phyloP scores from a whole-genome alignment of 495 filamentous ascomycete species.

The Hypoxylon fragiforme region DNA sequence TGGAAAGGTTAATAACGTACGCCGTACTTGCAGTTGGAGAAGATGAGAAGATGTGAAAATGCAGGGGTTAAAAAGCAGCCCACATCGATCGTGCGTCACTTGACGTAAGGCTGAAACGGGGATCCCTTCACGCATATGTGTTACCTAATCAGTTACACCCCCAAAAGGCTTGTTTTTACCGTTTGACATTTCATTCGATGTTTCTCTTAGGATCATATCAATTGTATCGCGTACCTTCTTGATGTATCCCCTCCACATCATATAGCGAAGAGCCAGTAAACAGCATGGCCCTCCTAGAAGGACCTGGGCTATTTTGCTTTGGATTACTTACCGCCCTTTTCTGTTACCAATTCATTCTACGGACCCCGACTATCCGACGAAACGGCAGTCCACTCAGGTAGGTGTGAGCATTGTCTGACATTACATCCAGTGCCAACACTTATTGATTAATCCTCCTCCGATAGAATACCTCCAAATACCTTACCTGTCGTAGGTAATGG shows the following conservation, averaged over 20 bases:
- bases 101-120: constrained; percentile 28
- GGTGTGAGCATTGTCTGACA: neutral
- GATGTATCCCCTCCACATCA: neutral
- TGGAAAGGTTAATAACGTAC: no score
- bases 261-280: neutral
- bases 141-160: no score
- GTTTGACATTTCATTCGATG: neutral
- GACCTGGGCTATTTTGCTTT: constrained; percentile 10
- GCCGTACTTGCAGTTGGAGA: neutral
- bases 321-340: constrained; percentile 12
- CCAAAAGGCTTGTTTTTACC: no score
- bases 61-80: constrained; percentile 1
- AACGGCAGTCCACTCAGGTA: constrained; percentile 40
- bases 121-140: neutral
- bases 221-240: no score
- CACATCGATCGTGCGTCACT: constrained; percentile 5
- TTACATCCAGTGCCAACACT: no score
- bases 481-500: constrained; percentile 62
- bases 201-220: no score
- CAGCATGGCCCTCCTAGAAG: constrained; percentile 26
- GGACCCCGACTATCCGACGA: constrained; percentile 37
- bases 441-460: no score
- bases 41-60: neutral
- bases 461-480: constrained; percentile 57
- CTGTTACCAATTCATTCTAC: constrained; percentile 30